These are phyloP conservation scores for Plasmodium vinckei DNA, from an alignment of 169 alveolate species.

Conservation along the genomic window DNA sequence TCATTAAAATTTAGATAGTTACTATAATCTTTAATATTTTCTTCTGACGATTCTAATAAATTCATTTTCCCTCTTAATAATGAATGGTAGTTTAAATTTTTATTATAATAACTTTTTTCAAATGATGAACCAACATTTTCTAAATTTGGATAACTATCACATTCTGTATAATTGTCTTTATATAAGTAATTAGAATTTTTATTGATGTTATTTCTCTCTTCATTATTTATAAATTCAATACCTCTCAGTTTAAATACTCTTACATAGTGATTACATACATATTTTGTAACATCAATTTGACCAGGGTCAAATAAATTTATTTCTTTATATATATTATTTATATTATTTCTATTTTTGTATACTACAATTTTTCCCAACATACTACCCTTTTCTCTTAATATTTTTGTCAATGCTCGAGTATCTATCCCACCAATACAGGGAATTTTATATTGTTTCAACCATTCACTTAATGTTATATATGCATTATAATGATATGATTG, in stretches of 20 bases:
- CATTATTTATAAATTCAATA: constrained; percentile 1
- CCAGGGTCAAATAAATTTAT: constrained; percentile 66
- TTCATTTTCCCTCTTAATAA: constrained; percentile 52
- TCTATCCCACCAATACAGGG: constrained; percentile 87
- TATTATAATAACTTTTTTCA: constrained; percentile 32
- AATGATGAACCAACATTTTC: constrained; percentile 16
- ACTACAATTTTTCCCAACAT: constrained; percentile 85
- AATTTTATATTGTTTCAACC: constrained; percentile 39
- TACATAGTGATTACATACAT: constrained; percentile 63
- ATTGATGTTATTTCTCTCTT: constrained; percentile 24
- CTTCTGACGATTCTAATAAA: constrained; percentile 51
- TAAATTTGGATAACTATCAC: background rate
- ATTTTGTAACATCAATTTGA: constrained; percentile 41
- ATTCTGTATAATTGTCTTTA: constrained; percentile 18
- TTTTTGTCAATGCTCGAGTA: constrained; percentile 91
- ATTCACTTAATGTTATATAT: constrained; percentile 43
- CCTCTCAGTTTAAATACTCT: constrained; percentile 48
- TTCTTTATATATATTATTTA: constrained; percentile 56
- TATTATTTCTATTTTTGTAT: constrained; percentile 61
- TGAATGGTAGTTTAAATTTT: constrained; percentile 23
- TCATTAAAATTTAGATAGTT: background rate
- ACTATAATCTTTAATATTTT: constrained; percentile 33
- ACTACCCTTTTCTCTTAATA: constrained; percentile 86
- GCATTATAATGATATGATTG: constrained; percentile 57
- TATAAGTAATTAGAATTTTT: background rate